Percentiles rank a stretch among this genome's conserved stretches.
Conservation (phyloP, 208 protist species). For the Acanthamoeba castellanii region DNA sequence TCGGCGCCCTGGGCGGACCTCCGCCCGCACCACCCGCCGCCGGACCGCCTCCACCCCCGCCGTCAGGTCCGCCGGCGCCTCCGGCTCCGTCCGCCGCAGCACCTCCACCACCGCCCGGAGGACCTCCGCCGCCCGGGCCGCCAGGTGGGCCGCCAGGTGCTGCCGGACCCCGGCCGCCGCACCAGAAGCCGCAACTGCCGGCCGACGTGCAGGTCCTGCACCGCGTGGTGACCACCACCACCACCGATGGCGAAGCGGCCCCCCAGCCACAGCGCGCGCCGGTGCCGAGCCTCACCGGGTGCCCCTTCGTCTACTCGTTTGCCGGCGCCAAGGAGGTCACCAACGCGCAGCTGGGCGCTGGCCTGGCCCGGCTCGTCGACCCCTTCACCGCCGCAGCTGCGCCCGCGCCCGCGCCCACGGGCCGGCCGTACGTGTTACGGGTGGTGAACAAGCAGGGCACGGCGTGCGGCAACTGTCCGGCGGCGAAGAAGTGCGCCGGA, state of each 20-base stretch:
- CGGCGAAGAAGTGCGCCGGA: neutral
- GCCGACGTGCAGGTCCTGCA: constrained; percentile 42
- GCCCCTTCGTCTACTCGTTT: constrained; percentile 6
- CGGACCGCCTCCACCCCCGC: neutral
- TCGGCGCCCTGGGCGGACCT: neutral
- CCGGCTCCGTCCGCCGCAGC: neutral
- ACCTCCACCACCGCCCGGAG: neutral
- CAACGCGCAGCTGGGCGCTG: neutral
- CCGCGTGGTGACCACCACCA: neutral
- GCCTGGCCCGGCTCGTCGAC: neutral
- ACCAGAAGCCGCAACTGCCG: neutral
- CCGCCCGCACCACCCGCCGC: neutral
- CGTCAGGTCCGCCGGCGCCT: neutral
- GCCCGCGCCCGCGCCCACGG: no score
- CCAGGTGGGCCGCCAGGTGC: neutral
- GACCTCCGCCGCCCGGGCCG: neutral
- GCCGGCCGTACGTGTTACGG: neutral
- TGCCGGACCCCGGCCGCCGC: neutral
- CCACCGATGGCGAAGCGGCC: neutral
- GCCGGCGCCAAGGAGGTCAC: neutral
- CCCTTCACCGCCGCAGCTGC: neutral
- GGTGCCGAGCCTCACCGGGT: neutral
- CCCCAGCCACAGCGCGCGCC: neutral
- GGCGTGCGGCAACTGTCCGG: neutral
- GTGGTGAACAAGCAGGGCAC: constrained; percentile 42